Evolutionary conservation across 768 basidiomycete species (phyloP).

Genomic region (Pluteus cervinus): DNA sequence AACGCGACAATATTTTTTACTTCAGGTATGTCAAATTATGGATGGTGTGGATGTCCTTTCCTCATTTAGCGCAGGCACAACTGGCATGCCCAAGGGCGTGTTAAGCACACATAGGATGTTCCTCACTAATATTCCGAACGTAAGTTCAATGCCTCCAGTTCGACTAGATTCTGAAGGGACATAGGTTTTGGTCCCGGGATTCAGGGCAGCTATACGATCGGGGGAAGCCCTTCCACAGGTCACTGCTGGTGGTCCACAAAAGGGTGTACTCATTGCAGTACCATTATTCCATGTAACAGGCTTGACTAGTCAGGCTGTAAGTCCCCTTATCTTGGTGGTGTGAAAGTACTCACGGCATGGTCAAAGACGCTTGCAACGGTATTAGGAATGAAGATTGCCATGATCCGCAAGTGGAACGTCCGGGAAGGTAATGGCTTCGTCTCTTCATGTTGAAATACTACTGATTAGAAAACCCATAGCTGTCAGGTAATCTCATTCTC

Average conservation of each 20-base stretch:
- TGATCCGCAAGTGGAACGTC: slow-evolving; percentile 47
- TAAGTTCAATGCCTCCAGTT: slow-evolving; percentile 11
- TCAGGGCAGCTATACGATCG: slow-evolving; percentile 30
- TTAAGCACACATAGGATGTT: slow-evolving; percentile 44
- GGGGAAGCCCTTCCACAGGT: slow-evolving; percentile 29
- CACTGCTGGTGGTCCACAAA: slow-evolving; percentile 28
- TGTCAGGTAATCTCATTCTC: slow-evolving; percentile 21
- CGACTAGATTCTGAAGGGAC: background rate
- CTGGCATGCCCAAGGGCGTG: slow-evolving; percentile 37
- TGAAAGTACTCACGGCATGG: background rate
- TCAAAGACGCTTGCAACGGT: slow-evolving; percentile 34
- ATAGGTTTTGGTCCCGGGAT: slow-evolving; percentile 26
- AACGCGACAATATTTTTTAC: slow-evolving; percentile 48
- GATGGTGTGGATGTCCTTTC: slow-evolving; percentile 2
- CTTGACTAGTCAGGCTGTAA: slow-evolving; percentile 18
- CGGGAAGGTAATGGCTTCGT: slow-evolving; percentile 30
- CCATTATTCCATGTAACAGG: slow-evolving; percentile 60
- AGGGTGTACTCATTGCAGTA: slow-evolving; percentile 40
- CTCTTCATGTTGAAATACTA: slow-evolving; percentile 2
- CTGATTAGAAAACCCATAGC: slow-evolving; percentile 17
- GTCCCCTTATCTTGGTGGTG: slow-evolving; percentile 1
- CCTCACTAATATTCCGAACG: slow-evolving; percentile 42
- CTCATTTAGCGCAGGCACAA: slow-evolving; percentile 13
- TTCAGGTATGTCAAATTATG: slow-evolving; percentile 29
- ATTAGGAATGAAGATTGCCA: slow-evolving; percentile 36